Percentiles rank a stretch among this genome's conserved stretches.
Evolutionary conservation across 2,329 filamentous ascomycete genomes (phyloP).

Genomic region (Leptographium galeiforme): DNA sequence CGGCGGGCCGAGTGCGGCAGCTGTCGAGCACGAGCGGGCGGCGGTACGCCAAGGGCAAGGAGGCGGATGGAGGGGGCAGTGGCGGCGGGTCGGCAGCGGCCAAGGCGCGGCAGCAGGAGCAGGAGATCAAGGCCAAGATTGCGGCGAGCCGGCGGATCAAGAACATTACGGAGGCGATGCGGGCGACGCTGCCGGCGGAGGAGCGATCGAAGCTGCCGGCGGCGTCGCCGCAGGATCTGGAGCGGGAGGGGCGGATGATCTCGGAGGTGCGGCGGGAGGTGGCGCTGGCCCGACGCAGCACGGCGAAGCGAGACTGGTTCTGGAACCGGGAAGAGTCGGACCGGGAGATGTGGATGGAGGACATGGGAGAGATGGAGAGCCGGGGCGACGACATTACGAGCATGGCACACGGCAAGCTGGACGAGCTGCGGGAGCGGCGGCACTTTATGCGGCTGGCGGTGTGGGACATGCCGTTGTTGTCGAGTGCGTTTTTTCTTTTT

Average conservation of each 20-base stretch:
- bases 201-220: neutral
- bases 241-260: conserved; percentile 1
- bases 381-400: conserved; percentile 74
- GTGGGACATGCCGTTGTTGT: conserved; percentile 90
- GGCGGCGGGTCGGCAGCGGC: neutral
- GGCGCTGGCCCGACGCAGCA: neutral
- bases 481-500: conserved; percentile 45
- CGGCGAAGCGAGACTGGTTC: conserved; percentile 23
- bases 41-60: neutral
- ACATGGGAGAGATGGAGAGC: conserved; percentile 47
- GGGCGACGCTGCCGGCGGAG: neutral
- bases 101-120: conserved; percentile 10
- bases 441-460: conserved; percentile 77
- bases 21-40: conserved; percentile 5
- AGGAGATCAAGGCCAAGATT: conserved; percentile 2
- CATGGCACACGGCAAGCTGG: conserved; percentile 73
- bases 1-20: neutral
- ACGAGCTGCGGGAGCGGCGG: conserved; percentile 76
- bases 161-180: conserved; percentile 1
- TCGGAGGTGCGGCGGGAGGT: conserved; percentile 2
- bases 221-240: conserved; percentile 4
- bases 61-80: neutral
- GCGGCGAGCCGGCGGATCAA: conserved; percentile 1
- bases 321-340: conserved; percentile 38
- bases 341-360: conserved; percentile 32